These are phyloP conservation scores for Cystofilobasidium macerans DNA, from an alignment of 768 basidiomycete species.

Conservation along the genomic window DNA sequence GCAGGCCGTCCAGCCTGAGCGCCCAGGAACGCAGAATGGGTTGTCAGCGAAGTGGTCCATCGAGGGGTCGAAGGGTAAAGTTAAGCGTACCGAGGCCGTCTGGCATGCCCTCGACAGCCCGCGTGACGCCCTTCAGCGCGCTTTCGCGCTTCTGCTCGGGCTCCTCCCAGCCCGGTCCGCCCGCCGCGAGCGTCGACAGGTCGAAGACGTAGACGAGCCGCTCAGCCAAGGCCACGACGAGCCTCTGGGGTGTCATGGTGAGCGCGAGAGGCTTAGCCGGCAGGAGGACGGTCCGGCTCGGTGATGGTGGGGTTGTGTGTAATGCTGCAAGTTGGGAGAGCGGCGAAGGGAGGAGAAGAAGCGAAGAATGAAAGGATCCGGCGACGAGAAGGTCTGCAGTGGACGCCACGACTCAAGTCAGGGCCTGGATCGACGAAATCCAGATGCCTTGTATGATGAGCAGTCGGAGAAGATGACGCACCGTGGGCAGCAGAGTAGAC, in stretches of 20 bases:
- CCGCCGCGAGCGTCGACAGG: constrained; percentile 42
- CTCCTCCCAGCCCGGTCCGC: constrained; percentile 36
- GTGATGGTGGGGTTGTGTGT: constrained; percentile 10
- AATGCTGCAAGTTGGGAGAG: too few species aligned
- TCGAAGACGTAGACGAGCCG: constrained; percentile 80
- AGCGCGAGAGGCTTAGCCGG: constrained; percentile 80
- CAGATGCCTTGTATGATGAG: background rate
- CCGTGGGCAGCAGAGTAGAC: constrained; percentile 45
- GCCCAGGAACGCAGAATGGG: too few species aligned
- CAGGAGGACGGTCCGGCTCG: constrained; percentile 46
- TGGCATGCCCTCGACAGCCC: constrained; percentile 80
- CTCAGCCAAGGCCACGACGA: constrained; percentile 89
- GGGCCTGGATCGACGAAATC: background rate
- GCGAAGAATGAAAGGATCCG: constrained; percentile 82
- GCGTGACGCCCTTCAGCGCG: constrained; percentile 88
- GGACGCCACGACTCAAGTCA: background rate
- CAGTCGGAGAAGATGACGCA: constrained; percentile 38
- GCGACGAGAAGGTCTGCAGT: constrained; percentile 61
- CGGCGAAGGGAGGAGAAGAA: constrained; percentile 43
- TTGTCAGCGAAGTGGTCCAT: too few species aligned
- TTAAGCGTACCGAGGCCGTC: constrained; percentile 65
- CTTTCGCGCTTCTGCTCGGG: constrained; percentile 77
- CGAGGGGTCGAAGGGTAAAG: too few species aligned
- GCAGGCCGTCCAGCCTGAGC: constrained; percentile 83
- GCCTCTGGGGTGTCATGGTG: constrained; percentile 61